Conservation (phyloP, 2,329 filamentous ascomycete genomes). For the Dichotomopilus funicola region DNA sequence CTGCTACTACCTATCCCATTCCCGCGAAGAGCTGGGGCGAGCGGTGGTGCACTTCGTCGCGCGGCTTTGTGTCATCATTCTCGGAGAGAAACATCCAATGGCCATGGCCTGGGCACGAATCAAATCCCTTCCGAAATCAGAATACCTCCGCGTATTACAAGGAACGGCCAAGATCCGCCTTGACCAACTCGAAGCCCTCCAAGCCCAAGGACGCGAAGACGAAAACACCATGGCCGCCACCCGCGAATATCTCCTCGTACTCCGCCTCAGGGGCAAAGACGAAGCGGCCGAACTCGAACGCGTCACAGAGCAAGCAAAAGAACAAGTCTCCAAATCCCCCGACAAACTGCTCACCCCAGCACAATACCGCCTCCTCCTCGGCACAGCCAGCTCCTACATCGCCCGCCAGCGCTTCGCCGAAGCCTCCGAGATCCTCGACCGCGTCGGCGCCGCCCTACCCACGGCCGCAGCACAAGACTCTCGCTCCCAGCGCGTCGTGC, state of each 20-base stretch:
- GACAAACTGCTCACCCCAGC: background rate
- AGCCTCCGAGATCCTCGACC: slow-evolving; percentile 3
- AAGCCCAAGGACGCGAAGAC: background rate
- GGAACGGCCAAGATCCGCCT: slow-evolving; percentile 12
- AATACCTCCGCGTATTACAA: slow-evolving; percentile 11
- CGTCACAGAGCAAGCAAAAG: slow-evolving; percentile 1
- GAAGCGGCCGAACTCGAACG: slow-evolving; percentile 13
- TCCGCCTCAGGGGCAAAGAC: slow-evolving; percentile 4
- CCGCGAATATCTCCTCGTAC: slow-evolving; percentile 15
- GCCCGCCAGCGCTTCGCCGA: slow-evolving; percentile 5
- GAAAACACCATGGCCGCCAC: slow-evolving; percentile 10
- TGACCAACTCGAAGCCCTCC: slow-evolving; percentile 10
- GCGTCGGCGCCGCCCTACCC: slow-evolving; percentile 3
- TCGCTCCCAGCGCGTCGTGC: background rate
- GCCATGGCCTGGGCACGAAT: slow-evolving; percentile 12
- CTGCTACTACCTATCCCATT: slow-evolving; percentile 17
- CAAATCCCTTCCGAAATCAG: slow-evolving; percentile 1
- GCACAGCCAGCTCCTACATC: slow-evolving; percentile 12
- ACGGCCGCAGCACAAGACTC: background rate
- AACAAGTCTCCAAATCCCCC: background rate
- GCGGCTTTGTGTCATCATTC: slow-evolving; percentile 9
- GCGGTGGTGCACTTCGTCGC: slow-evolving; percentile 14
- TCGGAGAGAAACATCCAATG: slow-evolving; percentile 17
- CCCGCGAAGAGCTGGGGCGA: slow-evolving; percentile 1
- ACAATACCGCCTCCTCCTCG: slow-evolving; percentile 15